Evolutionary conservation across 2,329 filamentous ascomycete genomes (phyloP).

Genomic region (Aquanectria penicillioides): DNA sequence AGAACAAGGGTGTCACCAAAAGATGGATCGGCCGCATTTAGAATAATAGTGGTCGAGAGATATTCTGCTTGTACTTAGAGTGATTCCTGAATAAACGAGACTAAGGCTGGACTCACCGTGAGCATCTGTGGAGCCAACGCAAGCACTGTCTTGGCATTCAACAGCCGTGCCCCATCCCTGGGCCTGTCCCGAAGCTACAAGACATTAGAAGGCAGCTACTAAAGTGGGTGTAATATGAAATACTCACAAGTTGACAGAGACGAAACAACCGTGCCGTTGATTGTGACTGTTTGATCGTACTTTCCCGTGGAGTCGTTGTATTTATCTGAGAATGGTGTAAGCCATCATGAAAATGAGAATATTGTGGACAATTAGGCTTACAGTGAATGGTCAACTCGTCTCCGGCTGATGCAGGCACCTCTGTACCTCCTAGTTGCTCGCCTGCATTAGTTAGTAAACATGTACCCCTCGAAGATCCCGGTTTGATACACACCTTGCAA

Average conservation of each 20-base stretch:
- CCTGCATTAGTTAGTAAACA: not conserved
- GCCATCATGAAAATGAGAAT: not conserved
- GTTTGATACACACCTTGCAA: slow-evolving; percentile 3
- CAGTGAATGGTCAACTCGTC: slow-evolving; percentile 27
- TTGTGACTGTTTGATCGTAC: slow-evolving; percentile 26
- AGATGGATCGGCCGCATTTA: slow-evolving; percentile 16
- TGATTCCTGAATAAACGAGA: not conserved
- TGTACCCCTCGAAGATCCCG: fast-evolving
- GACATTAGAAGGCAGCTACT: not conserved
- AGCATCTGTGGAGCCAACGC: slow-evolving; percentile 17
- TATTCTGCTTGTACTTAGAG: slow-evolving; percentile 17
- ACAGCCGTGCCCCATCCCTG: slow-evolving; percentile 32
- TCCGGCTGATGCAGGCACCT: slow-evolving; percentile 23
- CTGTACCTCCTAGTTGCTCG: slow-evolving; percentile 22
- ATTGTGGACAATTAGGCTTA: not conserved
- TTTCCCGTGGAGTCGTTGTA: slow-evolving; percentile 29
- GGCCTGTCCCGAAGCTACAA: slow-evolving; percentile 22
- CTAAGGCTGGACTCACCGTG: slow-evolving; percentile 9
- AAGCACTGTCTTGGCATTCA: slow-evolving; percentile 32
- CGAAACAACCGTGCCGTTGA: slow-evolving; percentile 19
- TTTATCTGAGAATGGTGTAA: not conserved
- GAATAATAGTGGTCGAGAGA: slow-evolving; percentile 22
- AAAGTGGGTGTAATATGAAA: not conserved
- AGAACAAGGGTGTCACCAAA: slow-evolving; percentile 21
- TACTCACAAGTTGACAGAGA: slow-evolving; percentile 21